phyloP scores from a whole-genome alignment of 108 stramenopile genomes.

The Fistulifera solaris region DNA sequence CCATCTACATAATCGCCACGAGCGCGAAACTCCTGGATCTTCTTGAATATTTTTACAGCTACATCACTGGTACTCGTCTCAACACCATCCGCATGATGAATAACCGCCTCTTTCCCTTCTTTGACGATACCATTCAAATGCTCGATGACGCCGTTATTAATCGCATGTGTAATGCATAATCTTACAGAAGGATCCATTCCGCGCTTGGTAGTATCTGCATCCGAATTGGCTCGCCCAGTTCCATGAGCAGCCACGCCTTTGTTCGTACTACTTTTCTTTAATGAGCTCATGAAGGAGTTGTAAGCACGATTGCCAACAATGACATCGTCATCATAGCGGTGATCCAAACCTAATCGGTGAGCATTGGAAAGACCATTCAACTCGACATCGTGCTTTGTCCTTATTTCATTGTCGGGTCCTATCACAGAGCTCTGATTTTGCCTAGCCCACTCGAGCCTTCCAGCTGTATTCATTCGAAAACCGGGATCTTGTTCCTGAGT shows the following conservation, averaged over 20 bases:
- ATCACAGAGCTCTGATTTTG: constrained; percentile 39
- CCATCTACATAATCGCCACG: constrained; percentile 64
- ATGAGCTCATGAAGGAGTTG: constrained; percentile 48
- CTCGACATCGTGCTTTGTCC: constrained; percentile 68
- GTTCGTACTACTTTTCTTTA: constrained; percentile 18
- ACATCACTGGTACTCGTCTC: constrained; percentile 58
- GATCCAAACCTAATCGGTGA: constrained; percentile 24
- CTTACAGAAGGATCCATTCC: constrained; percentile 59
- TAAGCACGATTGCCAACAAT: constrained; percentile 37
- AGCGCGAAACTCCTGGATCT: constrained; percentile 57
- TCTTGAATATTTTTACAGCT: constrained; percentile 78
- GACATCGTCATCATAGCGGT: constrained; percentile 9
- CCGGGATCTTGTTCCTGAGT: constrained; percentile 25
- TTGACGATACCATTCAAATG: constrained; percentile 65
- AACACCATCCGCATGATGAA: constrained; percentile 62
- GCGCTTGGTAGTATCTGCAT: constrained; percentile 45
- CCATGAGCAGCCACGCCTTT: constrained; percentile 73
- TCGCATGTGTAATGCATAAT: constrained; percentile 50
- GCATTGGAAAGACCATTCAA: constrained; percentile 51
- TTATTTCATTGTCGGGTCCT: constrained; percentile 61
- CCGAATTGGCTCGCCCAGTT: constrained; percentile 55
- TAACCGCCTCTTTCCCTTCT: constrained; percentile 76
- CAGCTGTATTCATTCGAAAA: constrained; percentile 49
- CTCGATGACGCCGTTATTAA: constrained; percentile 59
- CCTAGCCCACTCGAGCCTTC: constrained; percentile 29